These are phyloP conservation scores for Epichloe uncinata DNA, from an alignment of 2,329 filamentous ascomycete genomes.

Conservation along the genomic window DNA sequence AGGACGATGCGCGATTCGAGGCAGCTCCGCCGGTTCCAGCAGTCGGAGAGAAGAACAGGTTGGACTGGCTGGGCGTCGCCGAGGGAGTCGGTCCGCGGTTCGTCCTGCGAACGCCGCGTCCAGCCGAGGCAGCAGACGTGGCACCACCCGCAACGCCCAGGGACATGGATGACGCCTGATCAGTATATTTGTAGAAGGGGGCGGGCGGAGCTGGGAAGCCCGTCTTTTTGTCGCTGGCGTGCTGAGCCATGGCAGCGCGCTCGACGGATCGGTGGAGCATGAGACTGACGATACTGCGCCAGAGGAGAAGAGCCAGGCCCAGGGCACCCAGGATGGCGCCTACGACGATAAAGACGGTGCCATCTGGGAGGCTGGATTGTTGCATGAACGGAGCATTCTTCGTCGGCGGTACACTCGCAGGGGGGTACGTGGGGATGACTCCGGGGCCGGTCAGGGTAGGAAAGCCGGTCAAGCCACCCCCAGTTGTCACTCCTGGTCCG, in stretches of 20 bases:
- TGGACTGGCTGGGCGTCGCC: slow-evolving; percentile 47
- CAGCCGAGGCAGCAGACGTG: slow-evolving; percentile 23
- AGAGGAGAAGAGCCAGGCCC: slow-evolving; percentile 67
- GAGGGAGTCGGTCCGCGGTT: slow-evolving; percentile 39
- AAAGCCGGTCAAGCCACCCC: slow-evolving; percentile 19
- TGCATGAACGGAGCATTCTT: slow-evolving; percentile 84
- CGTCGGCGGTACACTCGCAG: slow-evolving; percentile 69
- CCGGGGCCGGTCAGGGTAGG: slow-evolving; percentile 29
- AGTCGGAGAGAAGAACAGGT: slow-evolving; percentile 92
- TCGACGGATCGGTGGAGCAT: slow-evolving; percentile 85
- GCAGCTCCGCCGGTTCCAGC: slow-evolving; percentile 47
- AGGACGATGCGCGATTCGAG: slow-evolving; percentile 58
- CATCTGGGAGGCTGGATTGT: slow-evolving; percentile 70
- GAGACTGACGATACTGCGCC: slow-evolving; percentile 80
- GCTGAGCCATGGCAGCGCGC: slow-evolving; percentile 65
- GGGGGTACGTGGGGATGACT: slow-evolving; percentile 45
- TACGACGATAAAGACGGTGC: slow-evolving; percentile 91
- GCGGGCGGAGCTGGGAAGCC: slow-evolving; percentile 44
- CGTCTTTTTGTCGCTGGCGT: slow-evolving; percentile 55
- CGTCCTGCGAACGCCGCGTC: slow-evolving; percentile 38
- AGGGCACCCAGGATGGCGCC: slow-evolving; percentile 79
- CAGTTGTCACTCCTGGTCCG: slow-evolving; percentile 8
- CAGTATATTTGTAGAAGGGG: slow-evolving; percentile 52
- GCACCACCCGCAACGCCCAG: slow-evolving; percentile 20
- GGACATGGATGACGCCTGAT: slow-evolving; percentile 42